phyloP scores from a whole-genome alignment of 805 yeast genomes.

The Cyberlindnera xishuangbannaensis region DNA sequence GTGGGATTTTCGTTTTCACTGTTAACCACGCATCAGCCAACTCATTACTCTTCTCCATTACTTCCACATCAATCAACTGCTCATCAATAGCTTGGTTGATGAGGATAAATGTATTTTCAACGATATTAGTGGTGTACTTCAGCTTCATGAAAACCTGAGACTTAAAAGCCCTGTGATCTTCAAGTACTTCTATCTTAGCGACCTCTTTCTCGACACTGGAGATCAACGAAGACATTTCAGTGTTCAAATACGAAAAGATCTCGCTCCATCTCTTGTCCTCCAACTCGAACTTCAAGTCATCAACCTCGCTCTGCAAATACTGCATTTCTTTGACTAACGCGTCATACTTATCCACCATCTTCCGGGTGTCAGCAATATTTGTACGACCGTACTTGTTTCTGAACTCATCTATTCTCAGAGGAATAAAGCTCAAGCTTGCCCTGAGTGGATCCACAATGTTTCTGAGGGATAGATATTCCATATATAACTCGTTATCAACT shows the following conservation, averaged over 20 bases:
- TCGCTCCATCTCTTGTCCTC: conserved; percentile 53
- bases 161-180: conserved; percentile 16
- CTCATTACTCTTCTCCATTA: conserved; percentile 31
- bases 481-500: conserved; percentile 35
- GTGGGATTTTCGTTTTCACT: conserved; percentile 17
- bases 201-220: conserved; percentile 25
- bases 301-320: conserved; percentile 35
- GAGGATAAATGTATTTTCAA: conserved; percentile 32
- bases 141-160: conserved; percentile 28
- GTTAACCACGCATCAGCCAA: conserved; percentile 31
- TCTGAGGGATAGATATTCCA: conserved; percentile 37
- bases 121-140: conserved; percentile 33
- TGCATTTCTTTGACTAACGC: conserved; percentile 35
- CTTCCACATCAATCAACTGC: conserved; percentile 32
- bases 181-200: conserved; percentile 21
- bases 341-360: conserved; percentile 35
- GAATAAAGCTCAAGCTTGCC: conserved; percentile 47
- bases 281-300: conserved; percentile 37
- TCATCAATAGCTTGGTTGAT: conserved; percentile 37
- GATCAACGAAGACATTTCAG: conserved; percentile 31
- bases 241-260: conserved; percentile 42
- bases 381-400: conserved; percentile 22
- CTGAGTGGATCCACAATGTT: conserved; percentile 43
- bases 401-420: conserved; percentile 42
- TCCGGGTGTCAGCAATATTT: conserved; percentile 20